Percentiles rank a stretch among this genome's conserved stretches.
phyloP scores from a whole-genome alignment of 2,329 filamentous ascomycete species.

The Sordariomycetes sp. region DNA sequence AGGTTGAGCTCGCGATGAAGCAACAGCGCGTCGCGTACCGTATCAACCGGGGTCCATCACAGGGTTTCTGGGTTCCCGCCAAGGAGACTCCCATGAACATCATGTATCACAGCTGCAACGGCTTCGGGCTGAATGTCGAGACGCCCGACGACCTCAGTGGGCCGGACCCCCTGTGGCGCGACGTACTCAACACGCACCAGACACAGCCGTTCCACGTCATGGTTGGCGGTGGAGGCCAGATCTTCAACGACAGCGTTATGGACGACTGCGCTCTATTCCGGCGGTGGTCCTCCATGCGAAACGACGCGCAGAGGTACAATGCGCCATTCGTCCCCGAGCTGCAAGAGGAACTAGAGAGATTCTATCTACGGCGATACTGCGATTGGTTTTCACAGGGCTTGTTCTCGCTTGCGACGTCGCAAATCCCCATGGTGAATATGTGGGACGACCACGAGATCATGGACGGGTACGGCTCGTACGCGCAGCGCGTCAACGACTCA shows the following conservation, averaged over 20 bases:
- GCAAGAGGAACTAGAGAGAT: conserved; percentile 78
- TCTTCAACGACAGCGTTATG: conserved; percentile 86
- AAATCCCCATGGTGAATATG: conserved; percentile 98
- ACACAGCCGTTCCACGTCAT: conserved; percentile 93
- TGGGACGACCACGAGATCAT: conserved; percentile 94
- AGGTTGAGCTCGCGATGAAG: conserved; percentile 68
- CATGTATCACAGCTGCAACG: conserved; percentile 98
- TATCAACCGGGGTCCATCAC: conserved; percentile 82
- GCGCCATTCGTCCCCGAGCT: conserved; percentile 70
- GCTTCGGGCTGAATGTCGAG: conserved; percentile 75
- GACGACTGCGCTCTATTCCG: conserved; percentile 65
- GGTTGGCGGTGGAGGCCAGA: conserved; percentile 93
- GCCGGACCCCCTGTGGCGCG: conserved; percentile 92
- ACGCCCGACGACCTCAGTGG: conserved; percentile 67
- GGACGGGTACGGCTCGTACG: conserved; percentile 87
- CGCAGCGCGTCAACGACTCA: conserved; percentile 81
- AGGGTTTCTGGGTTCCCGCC: conserved; percentile 90
- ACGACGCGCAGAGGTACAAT: conserved; percentile 68
- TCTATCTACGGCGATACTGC: conserved; percentile 80
- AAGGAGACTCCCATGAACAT: conserved; percentile 86
- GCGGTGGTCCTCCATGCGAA: conserved; percentile 75
- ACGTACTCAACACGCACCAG: conserved; percentile 88
- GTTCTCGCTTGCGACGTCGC: conserved; percentile 83
- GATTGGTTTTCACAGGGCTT: conserved; percentile 96
- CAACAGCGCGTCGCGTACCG: conserved; percentile 89